Evolutionary conservation across 495 filamentous ascomycete species (phyloP).

Genomic region (Penicillium crystallinum): DNA sequence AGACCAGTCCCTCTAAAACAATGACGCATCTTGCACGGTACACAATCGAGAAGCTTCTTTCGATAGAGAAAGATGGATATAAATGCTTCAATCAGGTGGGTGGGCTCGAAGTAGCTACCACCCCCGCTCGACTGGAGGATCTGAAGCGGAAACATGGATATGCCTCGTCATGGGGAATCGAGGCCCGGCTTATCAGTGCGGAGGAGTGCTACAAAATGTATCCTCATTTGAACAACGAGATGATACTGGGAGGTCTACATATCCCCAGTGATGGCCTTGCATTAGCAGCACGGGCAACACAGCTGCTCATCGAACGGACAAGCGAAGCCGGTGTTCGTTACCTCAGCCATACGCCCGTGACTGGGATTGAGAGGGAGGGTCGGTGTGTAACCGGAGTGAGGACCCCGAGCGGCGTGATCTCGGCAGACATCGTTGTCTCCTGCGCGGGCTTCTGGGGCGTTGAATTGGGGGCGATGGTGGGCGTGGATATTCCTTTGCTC

Average conservation of each 20-base stretch:
- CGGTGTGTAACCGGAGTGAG: slow-evolving; percentile 41
- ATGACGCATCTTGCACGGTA: slow-evolving; percentile 47
- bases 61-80: slow-evolving; percentile 35
- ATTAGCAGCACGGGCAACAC: slow-evolving; percentile 44
- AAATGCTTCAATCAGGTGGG: slow-evolving; percentile 49
- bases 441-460: slow-evolving; percentile 54
- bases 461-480: slow-evolving; percentile 47
- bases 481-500: slow-evolving; percentile 42
- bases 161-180: slow-evolving; percentile 44
- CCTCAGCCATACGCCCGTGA: slow-evolving; percentile 41
- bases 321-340: slow-evolving; percentile 44
- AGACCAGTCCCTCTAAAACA: slow-evolving; percentile 45
- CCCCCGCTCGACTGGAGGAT: slow-evolving; percentile 42
- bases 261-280: slow-evolving; percentile 49
- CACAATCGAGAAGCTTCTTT: slow-evolving; percentile 44
- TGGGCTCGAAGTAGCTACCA: slow-evolving; percentile 48
- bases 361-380: slow-evolving; percentile 32
- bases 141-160: slow-evolving; percentile 50
- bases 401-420: slow-evolving; percentile 33
- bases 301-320: slow-evolving; percentile 45
- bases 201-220: slow-evolving; percentile 42
- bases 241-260: slow-evolving; percentile 44
- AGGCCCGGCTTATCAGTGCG: slow-evolving; percentile 34
- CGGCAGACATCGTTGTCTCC: slow-evolving; percentile 45
- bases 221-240: slow-evolving; percentile 38